Conservation (phyloP, 495 filamentous ascomycete species). For the Hamigera avellanea region DNA sequence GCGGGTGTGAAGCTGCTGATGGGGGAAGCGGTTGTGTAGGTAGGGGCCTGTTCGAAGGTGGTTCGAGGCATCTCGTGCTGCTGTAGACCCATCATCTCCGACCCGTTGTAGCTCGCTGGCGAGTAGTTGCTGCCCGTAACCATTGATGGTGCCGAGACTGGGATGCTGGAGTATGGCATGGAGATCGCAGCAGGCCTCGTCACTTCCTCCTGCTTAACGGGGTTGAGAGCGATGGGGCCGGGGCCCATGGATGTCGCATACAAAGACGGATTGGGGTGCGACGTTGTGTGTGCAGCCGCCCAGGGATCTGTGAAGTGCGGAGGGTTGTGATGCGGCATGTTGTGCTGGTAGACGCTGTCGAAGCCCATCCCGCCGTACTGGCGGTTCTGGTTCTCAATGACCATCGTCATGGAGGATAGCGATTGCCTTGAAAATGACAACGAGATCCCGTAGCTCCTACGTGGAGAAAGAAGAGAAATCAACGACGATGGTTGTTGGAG, state of each 20-base stretch:
- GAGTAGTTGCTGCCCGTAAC: conserved; percentile 60
- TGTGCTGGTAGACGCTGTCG: conserved; percentile 62
- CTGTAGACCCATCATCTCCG: conserved; percentile 63
- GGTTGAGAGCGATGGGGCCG: conserved; percentile 40
- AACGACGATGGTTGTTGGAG: background rate
- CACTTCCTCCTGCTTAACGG: conserved; percentile 44
- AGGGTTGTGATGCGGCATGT: conserved; percentile 51
- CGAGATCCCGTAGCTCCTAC: too few species aligned
- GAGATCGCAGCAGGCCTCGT: conserved; percentile 51
- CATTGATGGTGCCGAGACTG: conserved; percentile 59
- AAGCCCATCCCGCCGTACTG: conserved; percentile 70
- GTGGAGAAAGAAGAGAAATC: conserved; percentile 12
- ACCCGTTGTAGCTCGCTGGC: conserved; percentile 48
- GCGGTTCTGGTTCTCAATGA: conserved; percentile 80
- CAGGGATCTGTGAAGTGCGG: conserved; percentile 94
- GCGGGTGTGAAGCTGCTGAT: conserved; percentile 53
- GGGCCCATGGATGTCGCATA: conserved; percentile 48
- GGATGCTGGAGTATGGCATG: conserved; percentile 61
- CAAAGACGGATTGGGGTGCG: conserved; percentile 41
- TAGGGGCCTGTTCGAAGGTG: conserved; percentile 43
- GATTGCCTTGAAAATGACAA: conserved; percentile 3
- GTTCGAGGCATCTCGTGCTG: conserved; percentile 51
- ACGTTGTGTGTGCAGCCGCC: conserved; percentile 48
- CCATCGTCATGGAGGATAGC: conserved; percentile 60
- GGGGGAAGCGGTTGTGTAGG: conserved; percentile 57